Evolutionary conservation across 208 protist species (phyloP).

Genomic region (Trypanosoma rangeli): DNA sequence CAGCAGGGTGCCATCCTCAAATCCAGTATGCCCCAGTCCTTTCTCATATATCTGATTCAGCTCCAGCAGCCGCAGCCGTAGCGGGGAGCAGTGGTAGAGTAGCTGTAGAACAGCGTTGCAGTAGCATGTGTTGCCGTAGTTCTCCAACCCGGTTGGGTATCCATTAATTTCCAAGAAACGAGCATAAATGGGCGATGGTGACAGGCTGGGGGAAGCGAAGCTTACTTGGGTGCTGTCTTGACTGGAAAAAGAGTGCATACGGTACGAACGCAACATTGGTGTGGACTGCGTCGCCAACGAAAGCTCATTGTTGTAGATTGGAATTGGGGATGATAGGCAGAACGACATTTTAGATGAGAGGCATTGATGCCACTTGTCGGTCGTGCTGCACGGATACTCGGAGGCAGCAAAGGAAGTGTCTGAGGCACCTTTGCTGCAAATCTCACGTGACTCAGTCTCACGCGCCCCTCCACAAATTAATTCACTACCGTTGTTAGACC

Average conservation of each 20-base stretch:
- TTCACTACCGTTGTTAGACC: not conserved
- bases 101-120: slow-evolving; percentile 89
- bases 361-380: not conserved
- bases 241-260: slow-evolving; percentile 49
- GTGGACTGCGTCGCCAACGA: slow-evolving; percentile 30
- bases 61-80: slow-evolving; percentile 76
- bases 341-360: not conserved
- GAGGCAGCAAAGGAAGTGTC: not conserved
- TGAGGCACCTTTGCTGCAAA: not conserved
- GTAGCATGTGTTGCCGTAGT: slow-evolving; percentile 93
- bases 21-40: slow-evolving; percentile 51
- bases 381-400: not conserved
- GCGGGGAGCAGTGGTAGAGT: slow-evolving; percentile 88
- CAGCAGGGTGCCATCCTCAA: slow-evolving; percentile 70
- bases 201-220: slow-evolving; percentile 29
- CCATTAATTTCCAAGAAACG: slow-evolving; percentile 78
- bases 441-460: not conserved
- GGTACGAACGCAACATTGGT: slow-evolving; percentile 71
- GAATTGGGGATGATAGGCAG: slow-evolving; percentile 6
- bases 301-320: slow-evolving; percentile 30
- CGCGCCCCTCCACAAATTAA: no score
- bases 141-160: slow-evolving; percentile 80
- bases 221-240: slow-evolving; percentile 20
- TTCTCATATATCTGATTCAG: slow-evolving; percentile 61
- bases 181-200: slow-evolving; percentile 39